Evolutionary conservation across 1,139 yeast genomes (phyloP).

Genomic region (Pichia sp.): DNA sequence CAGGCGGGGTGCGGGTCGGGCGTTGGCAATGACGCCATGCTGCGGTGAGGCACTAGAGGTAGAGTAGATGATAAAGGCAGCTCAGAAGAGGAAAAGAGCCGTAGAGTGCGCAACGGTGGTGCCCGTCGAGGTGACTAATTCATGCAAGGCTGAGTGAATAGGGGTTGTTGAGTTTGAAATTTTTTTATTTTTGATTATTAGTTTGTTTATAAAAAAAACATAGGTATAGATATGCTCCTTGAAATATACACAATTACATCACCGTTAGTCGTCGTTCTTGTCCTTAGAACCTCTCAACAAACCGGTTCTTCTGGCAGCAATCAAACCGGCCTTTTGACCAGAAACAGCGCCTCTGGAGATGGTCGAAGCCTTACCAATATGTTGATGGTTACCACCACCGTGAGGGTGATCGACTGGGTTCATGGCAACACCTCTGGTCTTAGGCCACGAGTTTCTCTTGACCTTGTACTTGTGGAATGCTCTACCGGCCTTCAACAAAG

Average conservation of each 20-base stretch:
- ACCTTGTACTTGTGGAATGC: conserved; percentile 99
- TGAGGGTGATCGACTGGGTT: conserved; percentile 99
- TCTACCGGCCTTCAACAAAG: conserved; percentile 99
- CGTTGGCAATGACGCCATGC: too few species aligned
- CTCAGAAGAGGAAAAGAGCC: too few species aligned
- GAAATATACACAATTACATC: conserved; percentile 8
- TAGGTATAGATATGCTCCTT: conserved; percentile 7
- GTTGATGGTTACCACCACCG: conserved; percentile 99
- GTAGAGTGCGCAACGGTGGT: too few species aligned
- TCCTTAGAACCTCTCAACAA: conserved; percentile 99
- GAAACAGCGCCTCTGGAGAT: conserved; percentile 99
- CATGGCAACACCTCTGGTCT: conserved; percentile 99
- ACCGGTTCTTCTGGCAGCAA: conserved; percentile 99
- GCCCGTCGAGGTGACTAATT: too few species aligned
- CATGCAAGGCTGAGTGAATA: too few species aligned
- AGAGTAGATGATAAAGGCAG: too few species aligned
- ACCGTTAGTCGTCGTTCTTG: conserved; percentile 31
- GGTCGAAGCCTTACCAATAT: conserved; percentile 99
- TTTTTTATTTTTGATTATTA: conserved; percentile 7
- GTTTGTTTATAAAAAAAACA: conserved; percentile 12
- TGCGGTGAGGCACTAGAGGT: too few species aligned
- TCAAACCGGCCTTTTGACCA: conserved; percentile 99
- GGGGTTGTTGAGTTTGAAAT: background rate
- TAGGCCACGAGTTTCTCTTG: conserved; percentile 99
- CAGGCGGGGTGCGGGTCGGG: too few species aligned